Conservation (phyloP, 1,139 yeast species). For the Yamadazyma conglobata region DNA sequence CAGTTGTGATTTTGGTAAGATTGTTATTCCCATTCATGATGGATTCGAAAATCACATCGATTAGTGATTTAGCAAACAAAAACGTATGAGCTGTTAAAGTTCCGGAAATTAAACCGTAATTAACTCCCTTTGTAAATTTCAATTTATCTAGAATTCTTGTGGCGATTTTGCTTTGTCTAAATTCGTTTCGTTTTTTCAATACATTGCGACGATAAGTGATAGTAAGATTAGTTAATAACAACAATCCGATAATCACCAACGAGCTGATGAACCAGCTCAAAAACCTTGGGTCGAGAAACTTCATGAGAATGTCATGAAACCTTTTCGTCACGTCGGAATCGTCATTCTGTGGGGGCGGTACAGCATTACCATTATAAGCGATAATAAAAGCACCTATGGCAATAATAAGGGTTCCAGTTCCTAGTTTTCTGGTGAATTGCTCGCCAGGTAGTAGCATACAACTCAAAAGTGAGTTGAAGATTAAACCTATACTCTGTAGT, state of each 20-base stretch:
- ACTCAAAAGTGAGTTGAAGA: conserved; percentile 72
- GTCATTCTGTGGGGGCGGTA: conserved; percentile 18
- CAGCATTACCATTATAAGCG: conserved; percentile 61
- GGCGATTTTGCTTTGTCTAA: conserved; percentile 11
- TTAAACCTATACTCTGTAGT: conserved; percentile 81
- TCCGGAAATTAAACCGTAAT: conserved; percentile 72
- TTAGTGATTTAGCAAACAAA: conserved; percentile 77
- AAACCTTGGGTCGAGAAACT: conserved; percentile 27
- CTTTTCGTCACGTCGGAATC: conserved; percentile 21
- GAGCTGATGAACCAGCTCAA: conserved; percentile 40
- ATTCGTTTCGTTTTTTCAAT: conserved; percentile 13
- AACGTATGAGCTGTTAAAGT: conserved; percentile 82
- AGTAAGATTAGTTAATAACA: conserved; percentile 23
- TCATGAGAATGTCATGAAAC: conserved; percentile 25
- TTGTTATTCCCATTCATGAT: conserved; percentile 32
- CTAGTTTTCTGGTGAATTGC: conserved; percentile 54
- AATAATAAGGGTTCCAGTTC: conserved; percentile 65
- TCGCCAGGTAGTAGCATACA: conserved; percentile 69
- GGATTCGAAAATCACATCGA: conserved; percentile 59
- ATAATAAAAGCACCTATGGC: conserved; percentile 76
- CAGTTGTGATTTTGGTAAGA: conserved; percentile 19
- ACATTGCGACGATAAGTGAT: conserved; percentile 13
- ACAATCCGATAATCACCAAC: conserved; percentile 24
- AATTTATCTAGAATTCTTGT: conserved; percentile 16
- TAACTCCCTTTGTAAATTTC: conserved; percentile 46